Evolutionary conservation across 75 land plant species (phyloP).

Genomic region (Selaginella tamariscina): DNA sequence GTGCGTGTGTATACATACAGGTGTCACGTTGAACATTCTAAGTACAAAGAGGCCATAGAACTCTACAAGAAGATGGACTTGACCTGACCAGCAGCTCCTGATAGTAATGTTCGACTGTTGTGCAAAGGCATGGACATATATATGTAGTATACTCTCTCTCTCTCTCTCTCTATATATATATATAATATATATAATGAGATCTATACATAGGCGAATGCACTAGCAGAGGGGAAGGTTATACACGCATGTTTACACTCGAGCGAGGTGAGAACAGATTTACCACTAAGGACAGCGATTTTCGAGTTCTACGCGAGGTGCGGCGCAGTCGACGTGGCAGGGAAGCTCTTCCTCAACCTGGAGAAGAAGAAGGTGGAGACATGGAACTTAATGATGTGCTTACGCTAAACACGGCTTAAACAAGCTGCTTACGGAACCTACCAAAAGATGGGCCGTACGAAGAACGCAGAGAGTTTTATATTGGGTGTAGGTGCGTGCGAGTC

Average conservation of each 20-base stretch:
- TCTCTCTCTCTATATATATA: too few relatives aligned
- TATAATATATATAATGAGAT: too few relatives aligned
- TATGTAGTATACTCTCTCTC: too few relatives aligned
- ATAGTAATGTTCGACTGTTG: not conserved
- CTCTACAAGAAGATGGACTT: not conserved
- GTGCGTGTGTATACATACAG: not conserved
- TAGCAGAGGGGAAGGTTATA: not conserved
- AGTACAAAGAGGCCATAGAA: not conserved
- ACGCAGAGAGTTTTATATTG: not conserved
- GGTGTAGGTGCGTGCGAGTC: not conserved
- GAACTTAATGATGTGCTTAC: not conserved
- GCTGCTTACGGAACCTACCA: not conserved
- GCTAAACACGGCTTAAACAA: not conserved
- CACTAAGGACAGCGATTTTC: not conserved
- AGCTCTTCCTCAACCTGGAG: not conserved
- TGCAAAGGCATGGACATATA: not conserved
- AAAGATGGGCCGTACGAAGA: not conserved
- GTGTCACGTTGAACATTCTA: not conserved
- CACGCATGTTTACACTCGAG: not conserved
- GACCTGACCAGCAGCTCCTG: not conserved
- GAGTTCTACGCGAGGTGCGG: not conserved
- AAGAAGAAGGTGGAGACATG: not conserved
- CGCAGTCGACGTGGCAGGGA: not conserved
- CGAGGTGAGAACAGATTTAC: not conserved
- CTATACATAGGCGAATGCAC: too few relatives aligned